phyloP scores from a whole-genome alignment of 257 asterid genomes.

The Lantana camara region DNA sequence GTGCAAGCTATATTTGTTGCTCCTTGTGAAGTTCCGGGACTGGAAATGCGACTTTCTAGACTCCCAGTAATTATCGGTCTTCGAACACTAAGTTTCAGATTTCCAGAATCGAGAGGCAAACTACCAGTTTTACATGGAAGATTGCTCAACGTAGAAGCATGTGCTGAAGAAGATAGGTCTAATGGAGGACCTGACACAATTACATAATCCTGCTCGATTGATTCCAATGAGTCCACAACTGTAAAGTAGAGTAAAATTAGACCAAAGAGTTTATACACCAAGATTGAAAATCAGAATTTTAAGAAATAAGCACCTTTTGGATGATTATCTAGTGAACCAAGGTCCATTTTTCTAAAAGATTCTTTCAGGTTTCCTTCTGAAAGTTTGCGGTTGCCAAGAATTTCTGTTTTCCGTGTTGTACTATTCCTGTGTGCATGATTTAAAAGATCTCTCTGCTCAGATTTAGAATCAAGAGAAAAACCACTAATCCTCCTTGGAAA shows the following conservation, averaged over 20 bases:
- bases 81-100: conserved; percentile 45
- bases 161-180: conserved; percentile 63
- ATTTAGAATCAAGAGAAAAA: conserved; percentile 61
- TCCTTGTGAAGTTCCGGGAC: conserved; percentile 66
- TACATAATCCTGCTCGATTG: conserved; percentile 90
- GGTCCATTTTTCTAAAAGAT: conserved; percentile 47
- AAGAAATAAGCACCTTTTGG: conserved; percentile 56
- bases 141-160: conserved; percentile 50
- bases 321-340: conserved; percentile 38
- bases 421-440: conserved; percentile 37
- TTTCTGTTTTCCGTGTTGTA: conserved; percentile 38
- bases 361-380: conserved; percentile 64
- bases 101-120: conserved; percentile 42
- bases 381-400: conserved; percentile 45
- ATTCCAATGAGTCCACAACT: conserved; percentile 74
- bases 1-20: conserved; percentile 46
- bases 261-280: conserved; percentile 17
- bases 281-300: conserved; percentile 12
- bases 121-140: conserved; percentile 51
- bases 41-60: conserved; percentile 52
- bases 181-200: conserved; percentile 76
- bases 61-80: conserved; percentile 47
- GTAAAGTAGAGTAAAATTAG: conserved; percentile 34
- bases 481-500: conserved; percentile 51
- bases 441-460: conserved; percentile 46